These are phyloP conservation scores for Linnemannia elongata DNA, from an alignment of 192 early-diverging fungal species.

Conservation along the genomic window DNA sequence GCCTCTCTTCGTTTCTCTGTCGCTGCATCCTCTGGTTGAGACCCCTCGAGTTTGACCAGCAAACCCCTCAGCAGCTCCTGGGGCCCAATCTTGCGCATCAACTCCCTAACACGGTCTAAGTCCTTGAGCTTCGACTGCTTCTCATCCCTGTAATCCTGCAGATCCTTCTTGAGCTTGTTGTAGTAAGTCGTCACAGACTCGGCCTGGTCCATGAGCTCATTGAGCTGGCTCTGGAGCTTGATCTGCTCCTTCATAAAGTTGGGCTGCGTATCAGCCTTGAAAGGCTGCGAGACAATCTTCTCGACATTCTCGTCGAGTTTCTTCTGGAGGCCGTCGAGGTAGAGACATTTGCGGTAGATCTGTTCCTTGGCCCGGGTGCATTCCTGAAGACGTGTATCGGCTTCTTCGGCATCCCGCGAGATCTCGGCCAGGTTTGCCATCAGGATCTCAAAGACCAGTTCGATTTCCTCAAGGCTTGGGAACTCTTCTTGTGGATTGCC, in stretches of 20 bases:
- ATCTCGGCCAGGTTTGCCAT: conserved; percentile 67
- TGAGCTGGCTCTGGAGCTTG: conserved; percentile 46
- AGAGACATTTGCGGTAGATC: conserved; percentile 59
- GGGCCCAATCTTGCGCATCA: conserved; percentile 61
- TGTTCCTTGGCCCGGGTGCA: conserved; percentile 59
- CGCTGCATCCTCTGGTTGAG: conserved; percentile 36
- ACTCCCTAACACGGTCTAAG: conserved; percentile 50
- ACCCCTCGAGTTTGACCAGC: conserved; percentile 48
- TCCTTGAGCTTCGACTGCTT: conserved; percentile 39
- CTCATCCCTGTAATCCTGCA: conserved; percentile 57
- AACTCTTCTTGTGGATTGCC: conserved; percentile 29
- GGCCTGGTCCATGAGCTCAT: conserved; percentile 48
- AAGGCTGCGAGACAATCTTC: conserved; percentile 45
- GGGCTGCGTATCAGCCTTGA: conserved; percentile 42
- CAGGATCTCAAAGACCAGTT: conserved; percentile 65
- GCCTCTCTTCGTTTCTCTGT: conserved; percentile 26
- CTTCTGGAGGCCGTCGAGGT: conserved; percentile 55
- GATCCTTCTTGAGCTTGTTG: conserved; percentile 43
- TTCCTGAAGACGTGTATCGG: conserved; percentile 50
- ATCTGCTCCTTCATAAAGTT: conserved; percentile 55
- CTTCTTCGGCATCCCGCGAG: conserved; percentile 60
- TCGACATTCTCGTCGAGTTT: conserved; percentile 45
- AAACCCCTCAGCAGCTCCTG: conserved; percentile 61
- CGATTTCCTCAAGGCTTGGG: conserved; percentile 59
- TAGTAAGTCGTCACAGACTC: conserved; percentile 57